phyloP scores from a whole-genome alignment of 2,329 filamentous ascomycete species.

The Verticillium longisporum region DNA sequence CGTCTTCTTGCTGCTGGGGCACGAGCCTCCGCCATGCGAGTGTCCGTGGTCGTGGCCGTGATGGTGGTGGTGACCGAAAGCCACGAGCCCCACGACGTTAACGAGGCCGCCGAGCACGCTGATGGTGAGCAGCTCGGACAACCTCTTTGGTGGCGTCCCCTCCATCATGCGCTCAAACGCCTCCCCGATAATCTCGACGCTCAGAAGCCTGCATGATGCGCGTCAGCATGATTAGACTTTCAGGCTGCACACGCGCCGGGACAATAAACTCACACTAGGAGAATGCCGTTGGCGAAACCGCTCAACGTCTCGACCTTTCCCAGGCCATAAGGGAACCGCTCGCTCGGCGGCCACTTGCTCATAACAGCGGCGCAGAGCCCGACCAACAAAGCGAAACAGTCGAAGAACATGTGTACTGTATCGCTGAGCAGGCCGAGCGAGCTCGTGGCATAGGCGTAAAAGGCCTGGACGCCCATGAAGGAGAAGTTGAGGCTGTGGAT shows the following conservation, averaged over 20 bases:
- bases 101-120: constrained; percentile 81
- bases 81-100: constrained; percentile 86
- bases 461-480: constrained; percentile 92
- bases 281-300: constrained; percentile 93
- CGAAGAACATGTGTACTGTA: constrained; percentile 99
- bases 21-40: constrained; percentile 17
- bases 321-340: constrained; percentile 88
- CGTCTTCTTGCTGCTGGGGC: constrained; percentile 8
- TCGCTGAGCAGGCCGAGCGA: constrained; percentile 93
- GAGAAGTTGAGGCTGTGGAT: constrained; percentile 71
- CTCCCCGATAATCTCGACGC: constrained; percentile 92
- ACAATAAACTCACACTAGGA: constrained; percentile 64
- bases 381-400: constrained; percentile 86
- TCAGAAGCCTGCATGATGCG: constrained; percentile 61
- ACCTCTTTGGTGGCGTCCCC: constrained; percentile 73
- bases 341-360: constrained; percentile 91
- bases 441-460: constrained; percentile 89
- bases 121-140: constrained; percentile 83
- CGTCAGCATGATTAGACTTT: neutral
- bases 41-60: constrained; percentile 40
- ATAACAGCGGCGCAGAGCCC: constrained; percentile 88
- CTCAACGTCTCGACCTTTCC: constrained; percentile 95
- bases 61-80: constrained; percentile 67
- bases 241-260: neutral
- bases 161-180: constrained; percentile 82